A percentile compares a stretch with the other conserved stretches of the same genome.
Evolutionary conservation across 768 basidiomycete genomes (phyloP).

Genomic region (Trametes cubensis): DNA sequence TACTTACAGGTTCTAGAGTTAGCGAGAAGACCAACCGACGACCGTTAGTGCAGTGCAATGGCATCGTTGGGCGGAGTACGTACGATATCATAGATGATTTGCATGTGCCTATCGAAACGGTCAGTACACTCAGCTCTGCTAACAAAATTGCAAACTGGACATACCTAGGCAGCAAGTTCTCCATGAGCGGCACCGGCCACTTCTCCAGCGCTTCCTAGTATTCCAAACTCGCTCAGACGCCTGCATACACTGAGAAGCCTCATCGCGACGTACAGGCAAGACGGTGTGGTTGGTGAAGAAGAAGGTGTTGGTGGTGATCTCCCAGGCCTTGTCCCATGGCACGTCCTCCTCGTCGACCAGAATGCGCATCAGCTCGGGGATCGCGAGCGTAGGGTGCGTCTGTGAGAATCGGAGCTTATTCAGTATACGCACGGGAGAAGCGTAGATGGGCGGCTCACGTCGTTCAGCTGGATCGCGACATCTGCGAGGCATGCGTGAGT

Average conservation of each 20-base stretch:
- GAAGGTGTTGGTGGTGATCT: conserved; percentile 86
- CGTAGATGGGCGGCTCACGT: conserved; percentile 48
- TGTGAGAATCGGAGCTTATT: conserved; percentile 32
- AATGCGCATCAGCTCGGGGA: conserved; percentile 93
- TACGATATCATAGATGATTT: conserved; percentile 90
- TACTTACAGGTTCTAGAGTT: conserved; percentile 53
- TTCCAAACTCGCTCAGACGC: neutral
- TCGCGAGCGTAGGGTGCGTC: conserved; percentile 95
- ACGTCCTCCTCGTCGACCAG: conserved; percentile 91
- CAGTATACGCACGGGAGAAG: neutral
- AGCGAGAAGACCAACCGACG: neutral
- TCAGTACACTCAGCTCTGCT: neutral
- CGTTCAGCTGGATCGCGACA: conserved; percentile 94
- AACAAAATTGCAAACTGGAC: too few species aligned
- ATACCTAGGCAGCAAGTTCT: conserved; percentile 73
- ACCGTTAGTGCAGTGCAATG: neutral
- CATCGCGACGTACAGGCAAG: conserved; percentile 61
- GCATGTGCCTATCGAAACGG: conserved; percentile 59
- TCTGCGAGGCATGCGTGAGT: conserved; percentile 42
- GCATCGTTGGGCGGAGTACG: conserved; percentile 34
- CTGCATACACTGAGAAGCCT: neutral
- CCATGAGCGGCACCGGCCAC: conserved; percentile 88
- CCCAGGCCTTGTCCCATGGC: conserved; percentile 84
- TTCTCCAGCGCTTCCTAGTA: conserved; percentile 81
- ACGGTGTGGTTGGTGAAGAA: conserved; percentile 98